Evolutionary conservation across 1,284 basidiomycete genomes (phyloP), one percentile per base, ranked within the genome.

Genomic region (Austroboletus novae-zelandiae): DNA sequence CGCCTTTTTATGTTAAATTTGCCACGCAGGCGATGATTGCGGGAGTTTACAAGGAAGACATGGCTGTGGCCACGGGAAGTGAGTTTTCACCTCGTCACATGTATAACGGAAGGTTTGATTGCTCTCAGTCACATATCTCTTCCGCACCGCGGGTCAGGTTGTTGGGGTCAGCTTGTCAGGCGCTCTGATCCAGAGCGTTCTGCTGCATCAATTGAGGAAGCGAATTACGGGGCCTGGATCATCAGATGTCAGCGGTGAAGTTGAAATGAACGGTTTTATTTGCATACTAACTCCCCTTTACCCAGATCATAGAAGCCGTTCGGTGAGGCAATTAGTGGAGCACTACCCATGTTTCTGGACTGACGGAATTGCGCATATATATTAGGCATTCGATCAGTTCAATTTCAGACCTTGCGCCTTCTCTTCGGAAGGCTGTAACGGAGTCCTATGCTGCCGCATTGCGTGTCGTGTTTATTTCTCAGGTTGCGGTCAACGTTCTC

Each of bases 121-220:
- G 15, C 43, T 34, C 52, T 34, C 61, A 94, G 91, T 94, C 59
- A 91, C 90, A 23, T 95, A 95, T 71, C 75, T 94, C 45, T 94
- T 93, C 74, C 78, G 92, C 59, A 94, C 91, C 6, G 91, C 90
- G 11, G 93, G 93, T 14, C 93, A 95, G 72, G 93, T 94, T 18
- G 78, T 95, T 41, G 92, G 92, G 43, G 93, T 95, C 47, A 87
- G 89, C 59, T 72, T 94, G 41, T 86, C 88, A 55, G 90, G 90
- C 30, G 87, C 90, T 2, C 69, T 94, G 39, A 74, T 91, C 23
- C 93, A 95, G 70, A 80, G 81, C 5, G 76, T 93, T 30, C 76
- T 95, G 40, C 71, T 85, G 20, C 70, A 74, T 43, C 82, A 88
- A 63, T 72, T 95, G 51, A 79, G 79, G 47, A 71, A 78, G 56